phyloP scores from a whole-genome alignment of 345 rosid species.

The Iberis pinnata region DNA sequence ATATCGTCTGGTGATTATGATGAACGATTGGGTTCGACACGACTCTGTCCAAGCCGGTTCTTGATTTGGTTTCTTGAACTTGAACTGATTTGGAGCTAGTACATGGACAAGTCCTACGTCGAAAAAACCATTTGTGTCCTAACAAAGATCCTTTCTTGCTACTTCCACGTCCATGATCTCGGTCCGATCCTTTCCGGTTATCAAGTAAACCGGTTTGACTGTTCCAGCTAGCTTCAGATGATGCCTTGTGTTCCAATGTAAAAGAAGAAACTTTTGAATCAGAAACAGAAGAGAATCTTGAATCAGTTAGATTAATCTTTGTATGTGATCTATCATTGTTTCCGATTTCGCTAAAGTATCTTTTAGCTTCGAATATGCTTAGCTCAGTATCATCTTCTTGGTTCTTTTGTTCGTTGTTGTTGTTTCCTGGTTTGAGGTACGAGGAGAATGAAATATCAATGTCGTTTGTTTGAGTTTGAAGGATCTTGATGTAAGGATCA shows the following conservation, averaged over 20 bases:
- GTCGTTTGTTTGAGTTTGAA: slow-evolving; percentile 20
- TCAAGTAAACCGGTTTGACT: slow-evolving; percentile 68
- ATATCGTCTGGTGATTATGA: slow-evolving; percentile 16
- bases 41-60: slow-evolving; percentile 17
- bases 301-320: slow-evolving; percentile 20
- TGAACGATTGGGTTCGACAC: slow-evolving; percentile 13
- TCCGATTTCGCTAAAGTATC: slow-evolving; percentile 52
- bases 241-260: slow-evolving; percentile 44
- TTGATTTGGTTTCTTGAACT: slow-evolving; percentile 44
- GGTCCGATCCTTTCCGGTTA: slow-evolving; percentile 17
- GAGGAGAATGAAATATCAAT: slow-evolving; percentile 35
- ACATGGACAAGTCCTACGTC: slow-evolving; percentile 58
- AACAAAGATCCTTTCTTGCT: slow-evolving; percentile 51
- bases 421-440: slow-evolving; percentile 27
- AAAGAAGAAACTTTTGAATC: slow-evolving; percentile 48
- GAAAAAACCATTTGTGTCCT: slow-evolving; percentile 43
- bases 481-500: slow-evolving; percentile 31
- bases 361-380: slow-evolving; percentile 64
- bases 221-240: slow-evolving; percentile 91
- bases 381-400: slow-evolving; percentile 48
- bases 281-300: slow-evolving; percentile 59
- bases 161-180: slow-evolving; percentile 14
- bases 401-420: slow-evolving; percentile 15
- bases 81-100: slow-evolving; percentile 65
- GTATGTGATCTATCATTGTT: slow-evolving; percentile 34